Base-by-base conservation (phyloP, 2,329 filamentous ascomycete species). In the Diaporthe ilicicola region DNA sequence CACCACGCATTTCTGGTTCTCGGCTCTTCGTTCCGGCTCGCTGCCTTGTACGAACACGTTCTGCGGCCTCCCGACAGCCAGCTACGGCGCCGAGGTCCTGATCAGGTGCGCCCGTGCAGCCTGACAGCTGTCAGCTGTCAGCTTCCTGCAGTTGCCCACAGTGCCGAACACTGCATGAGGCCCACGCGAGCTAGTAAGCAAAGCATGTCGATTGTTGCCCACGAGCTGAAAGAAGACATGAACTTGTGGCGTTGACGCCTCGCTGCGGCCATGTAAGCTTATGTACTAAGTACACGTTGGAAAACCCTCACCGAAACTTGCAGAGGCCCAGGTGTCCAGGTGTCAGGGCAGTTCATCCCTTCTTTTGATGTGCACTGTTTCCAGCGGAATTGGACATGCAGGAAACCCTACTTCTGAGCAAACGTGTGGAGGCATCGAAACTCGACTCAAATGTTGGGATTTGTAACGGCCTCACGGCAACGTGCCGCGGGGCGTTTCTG, bases 101-200 rank as follows among this genome's bases (percentile, higher is more conserved):
- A 37, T 50, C 59, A 37, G 17, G 59, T 64, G 59, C 29, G n/a
- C 13, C n/a, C 6, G n/a, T 24, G 7, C 39, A 8, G 42, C 8
- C 59, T 37, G 59, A 17, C 29, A 64, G 59, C 15, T 64, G 59
- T 62, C 59, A 62, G 59, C 42, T 48, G 55, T 59, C 55, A 59
- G 55, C 55, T 59, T 50, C 44, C 59, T 50, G 59, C 27, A 50
- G 59, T 42, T 19, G 27, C 13, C 37, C 19, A 15, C 19, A 15
- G 42, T 51, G 66, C 66, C 66, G 66, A 59, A 51, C 53, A 29
- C 53, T 68, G 53, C 66, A 68, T 59, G 34, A n/a, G 24, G 22
- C 53, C 59, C 44, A 44, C 29, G n/a, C 42, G 44, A 17, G 15
- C 19, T 24, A 48, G 17, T 24, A 34, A 50, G 59, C 59, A 34